Conservation (phyloP, 1,284 basidiomycete genomes). For the Neotropicomus parvogracilis region DNA sequence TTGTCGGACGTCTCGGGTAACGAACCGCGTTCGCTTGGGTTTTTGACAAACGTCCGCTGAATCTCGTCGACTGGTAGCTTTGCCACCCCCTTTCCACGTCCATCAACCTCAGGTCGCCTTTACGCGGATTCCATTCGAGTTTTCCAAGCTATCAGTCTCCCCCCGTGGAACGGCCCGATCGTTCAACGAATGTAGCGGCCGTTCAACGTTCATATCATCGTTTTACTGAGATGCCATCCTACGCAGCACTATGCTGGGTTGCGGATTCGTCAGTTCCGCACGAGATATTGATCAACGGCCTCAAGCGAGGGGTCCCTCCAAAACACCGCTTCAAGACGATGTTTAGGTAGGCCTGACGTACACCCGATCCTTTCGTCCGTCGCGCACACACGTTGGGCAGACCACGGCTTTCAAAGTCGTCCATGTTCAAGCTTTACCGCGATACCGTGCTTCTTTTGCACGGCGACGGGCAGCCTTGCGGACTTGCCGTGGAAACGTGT, state of each 20-base stretch:
- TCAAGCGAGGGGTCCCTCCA: constrained; percentile 69
- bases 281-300: constrained; percentile 73
- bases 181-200: constrained; percentile 59
- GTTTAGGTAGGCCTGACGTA: constrained; percentile 46
- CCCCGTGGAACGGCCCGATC: constrained; percentile 37
- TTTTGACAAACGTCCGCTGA: neutral
- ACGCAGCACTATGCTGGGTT: constrained; percentile 64
- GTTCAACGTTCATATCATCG: constrained; percentile 15
- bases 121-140: constrained; percentile 54
- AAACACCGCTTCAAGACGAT: constrained; percentile 62
- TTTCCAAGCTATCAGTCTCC: constrained; percentile 48
- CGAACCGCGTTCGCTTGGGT: neutral
- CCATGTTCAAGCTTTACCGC: constrained; percentile 44
- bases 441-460: constrained; percentile 22
- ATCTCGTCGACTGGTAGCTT: constrained; percentile 25
- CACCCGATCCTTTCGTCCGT: neutral
- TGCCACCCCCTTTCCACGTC: constrained; percentile 46
- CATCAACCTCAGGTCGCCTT: constrained; percentile 53
- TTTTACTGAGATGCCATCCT: constrained; percentile 5
- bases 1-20: constrained; percentile 40
- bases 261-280: constrained; percentile 42
- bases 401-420: constrained; percentile 47
- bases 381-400: constrained; percentile 31
- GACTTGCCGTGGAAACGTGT: constrained; percentile 8
- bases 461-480: constrained; percentile 5